These are phyloP conservation scores for Colletotrichum shisoi DNA, from an alignment of 2,329 filamentous ascomycete species.

Conservation along the genomic window DNA sequence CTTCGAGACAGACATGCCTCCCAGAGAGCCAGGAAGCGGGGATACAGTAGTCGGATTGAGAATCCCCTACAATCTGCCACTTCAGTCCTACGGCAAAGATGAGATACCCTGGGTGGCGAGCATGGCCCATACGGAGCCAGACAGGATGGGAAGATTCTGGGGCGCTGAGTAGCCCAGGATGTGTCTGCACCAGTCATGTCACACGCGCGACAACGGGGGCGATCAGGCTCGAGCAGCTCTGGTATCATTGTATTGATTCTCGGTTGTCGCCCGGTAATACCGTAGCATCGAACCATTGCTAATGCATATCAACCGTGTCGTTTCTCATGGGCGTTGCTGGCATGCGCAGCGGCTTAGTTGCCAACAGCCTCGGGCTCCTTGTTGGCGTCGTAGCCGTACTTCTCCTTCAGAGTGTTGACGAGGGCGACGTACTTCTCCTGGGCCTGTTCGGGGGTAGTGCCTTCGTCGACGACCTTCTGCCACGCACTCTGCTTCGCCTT, in stretches of 20 bases:
- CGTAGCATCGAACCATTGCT: not conserved
- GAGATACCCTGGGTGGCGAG: conserved; percentile 83
- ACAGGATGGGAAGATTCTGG: conserved; percentile 63
- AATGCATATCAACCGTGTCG: conserved; percentile 26
- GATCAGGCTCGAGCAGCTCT: conserved; percentile 10
- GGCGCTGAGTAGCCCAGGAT: conserved; percentile 13
- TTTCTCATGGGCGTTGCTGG: conserved; percentile 30
- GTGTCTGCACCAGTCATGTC: conserved; percentile 2
- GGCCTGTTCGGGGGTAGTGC: conserved; percentile 69
- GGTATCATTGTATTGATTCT: conserved; percentile 37
- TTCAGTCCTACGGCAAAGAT: conserved; percentile 67
- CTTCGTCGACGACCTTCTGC: conserved; percentile 73
- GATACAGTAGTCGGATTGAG: conserved; percentile 69
- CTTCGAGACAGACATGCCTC: conserved; percentile 69
- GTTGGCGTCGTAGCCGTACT: conserved; percentile 71
- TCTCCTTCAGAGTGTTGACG: conserved; percentile 74
- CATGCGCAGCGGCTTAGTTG: conserved; percentile 39
- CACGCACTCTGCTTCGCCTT: conserved; percentile 84
- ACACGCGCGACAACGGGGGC: not conserved
- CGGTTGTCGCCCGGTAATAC: conserved; percentile 11
- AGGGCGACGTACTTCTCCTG: conserved; percentile 79
- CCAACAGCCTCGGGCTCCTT: conserved; percentile 68
- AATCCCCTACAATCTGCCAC: conserved; percentile 82
- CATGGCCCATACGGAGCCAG: conserved; percentile 64
- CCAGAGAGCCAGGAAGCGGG: conserved; percentile 40